These are phyloP conservation scores for Ceratocystis cacaofunesta DNA, from an alignment of 2,329 filamentous ascomycete species.

Conservation along the genomic window DNA sequence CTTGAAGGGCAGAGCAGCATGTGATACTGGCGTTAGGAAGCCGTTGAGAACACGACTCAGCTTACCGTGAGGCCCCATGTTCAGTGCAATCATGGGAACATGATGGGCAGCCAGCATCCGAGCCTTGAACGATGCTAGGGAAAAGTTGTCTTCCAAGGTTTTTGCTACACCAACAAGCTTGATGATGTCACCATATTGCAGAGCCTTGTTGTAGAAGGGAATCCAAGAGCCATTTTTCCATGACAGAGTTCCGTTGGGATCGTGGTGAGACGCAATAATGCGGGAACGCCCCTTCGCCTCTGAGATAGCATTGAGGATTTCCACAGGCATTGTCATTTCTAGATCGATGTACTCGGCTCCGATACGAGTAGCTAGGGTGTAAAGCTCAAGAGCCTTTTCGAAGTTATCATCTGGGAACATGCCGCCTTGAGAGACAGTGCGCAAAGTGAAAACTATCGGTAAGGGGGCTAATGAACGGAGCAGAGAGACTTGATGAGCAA, in stretches of 20 bases:
- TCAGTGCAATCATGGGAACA: constrained; percentile 82
- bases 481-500: constrained; percentile 67
- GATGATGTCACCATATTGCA: constrained; percentile 83
- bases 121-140: constrained; percentile 64
- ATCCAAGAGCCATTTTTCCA: constrained; percentile 94
- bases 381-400: constrained; percentile 58
- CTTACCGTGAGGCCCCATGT: constrained; percentile 82
- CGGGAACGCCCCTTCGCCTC: constrained; percentile 55
- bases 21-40: constrained; percentile 90
- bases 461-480: constrained; percentile 57
- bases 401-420: constrained; percentile 65
- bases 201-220: constrained; percentile 71
- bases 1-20: constrained; percentile 77
- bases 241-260: constrained; percentile 60
- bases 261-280: constrained; percentile 92
- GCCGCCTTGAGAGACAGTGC: constrained; percentile 75
- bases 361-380: constrained; percentile 62
- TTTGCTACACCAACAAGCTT: constrained; percentile 80
- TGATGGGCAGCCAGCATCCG: constrained; percentile 59
- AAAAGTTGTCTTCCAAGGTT: constrained; percentile 70
- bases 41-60: constrained; percentile 78
- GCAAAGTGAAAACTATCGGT: constrained; percentile 83
- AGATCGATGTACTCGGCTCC: constrained; percentile 88
- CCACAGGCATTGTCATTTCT: constrained; percentile 71
- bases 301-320: constrained; percentile 54